Evolutionary conservation across 1,284 basidiomycete genomes (phyloP), one percentile per base, ranked within the genome.

Genomic region (Microbotryomycetes sp.): DNA sequence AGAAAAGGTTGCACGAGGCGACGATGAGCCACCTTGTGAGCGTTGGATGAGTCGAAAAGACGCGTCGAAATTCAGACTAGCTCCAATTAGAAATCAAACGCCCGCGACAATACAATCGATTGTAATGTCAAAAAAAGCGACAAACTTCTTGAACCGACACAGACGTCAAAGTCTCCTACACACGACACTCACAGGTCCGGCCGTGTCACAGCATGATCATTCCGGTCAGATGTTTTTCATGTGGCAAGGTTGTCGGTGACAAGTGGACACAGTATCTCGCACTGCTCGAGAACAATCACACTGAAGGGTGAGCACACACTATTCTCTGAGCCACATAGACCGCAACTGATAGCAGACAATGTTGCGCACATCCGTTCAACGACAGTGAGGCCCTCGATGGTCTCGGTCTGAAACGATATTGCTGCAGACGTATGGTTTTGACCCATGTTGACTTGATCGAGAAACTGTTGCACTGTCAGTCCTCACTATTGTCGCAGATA

Each of bases 371-470:
- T n/a, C n/a, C n/a, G n/a, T n/a, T n/a, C n/a, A n/a, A n/a, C n/a
- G n/a, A 50, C 68, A 90, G 93, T 70, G 92, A 97, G 64, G 93
- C 93, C 9, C 82, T 97, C 56, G 92, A 96, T 69, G 86, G 88
- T 71, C 81, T 97, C 4, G 88, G 92, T 68, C 79, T 97, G 59
- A 93, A 91, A 77, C 81, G 94, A 62, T 97, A 97, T 77, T 97
- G 93, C 78, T 97, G 94, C 78, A 82, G 94, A 52, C 83, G 94
- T 58, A 98, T 98, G 94, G 90, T 98, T 14, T 79, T 97, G 59
- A 97, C 94, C 0, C 94, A 98, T 75, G 92, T 97, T 64, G 70
- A 71, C 54, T 49, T 71, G 14, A 70, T 70, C 50, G 70, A 71
- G 63, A 71, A 72, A 53, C 58, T 68, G 22, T 30, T 68, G 31